phyloP scores from a whole-genome alignment of 192 early-diverging fungal genomes.

The Gamsiella multidivaricata region DNA sequence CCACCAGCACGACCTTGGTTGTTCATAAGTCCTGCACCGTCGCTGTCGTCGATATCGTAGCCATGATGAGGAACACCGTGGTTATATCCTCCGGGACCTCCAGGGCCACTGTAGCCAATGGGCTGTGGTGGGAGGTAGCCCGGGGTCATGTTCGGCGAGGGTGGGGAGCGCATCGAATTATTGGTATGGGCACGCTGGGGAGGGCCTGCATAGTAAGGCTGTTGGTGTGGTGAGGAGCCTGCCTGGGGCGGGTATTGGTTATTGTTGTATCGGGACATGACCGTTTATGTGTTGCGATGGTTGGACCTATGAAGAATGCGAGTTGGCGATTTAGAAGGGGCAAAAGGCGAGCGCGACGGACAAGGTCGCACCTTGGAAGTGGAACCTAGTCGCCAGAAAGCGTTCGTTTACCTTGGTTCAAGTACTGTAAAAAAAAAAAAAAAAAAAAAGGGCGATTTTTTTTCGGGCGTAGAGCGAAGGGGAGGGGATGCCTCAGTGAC shows the following conservation, averaged over 20 bases:
- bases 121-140: constrained; percentile 37
- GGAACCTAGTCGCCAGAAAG: too few species aligned
- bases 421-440: too few species aligned
- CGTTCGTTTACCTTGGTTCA: too few species aligned
- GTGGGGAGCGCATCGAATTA: constrained; percentile 24
- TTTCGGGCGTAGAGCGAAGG: too few species aligned
- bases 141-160: constrained; percentile 16
- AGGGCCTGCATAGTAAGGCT: constrained; percentile 43
- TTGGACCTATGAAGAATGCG: too few species aligned
- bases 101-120: constrained; percentile 23
- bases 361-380: too few species aligned
- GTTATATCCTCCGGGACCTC: constrained; percentile 16
- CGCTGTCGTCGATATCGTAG: constrained; percentile 38
- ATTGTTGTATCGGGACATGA: constrained; percentile 40
- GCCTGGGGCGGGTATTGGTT: constrained; percentile 46
- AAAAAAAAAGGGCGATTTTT: too few species aligned
- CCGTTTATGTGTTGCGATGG: too few species aligned
- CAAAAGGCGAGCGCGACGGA: too few species aligned
- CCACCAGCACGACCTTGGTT: constrained; percentile 49
- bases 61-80: constrained; percentile 28
- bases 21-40: constrained; percentile 36
- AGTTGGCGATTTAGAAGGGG: too few species aligned
- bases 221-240: constrained; percentile 17
- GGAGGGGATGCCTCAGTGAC: not conserved
- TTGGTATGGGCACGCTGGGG: constrained; percentile 25